Conservation (phyloP, 805 yeast species). For the Wickerhamiella kurtzmanii region DNA sequence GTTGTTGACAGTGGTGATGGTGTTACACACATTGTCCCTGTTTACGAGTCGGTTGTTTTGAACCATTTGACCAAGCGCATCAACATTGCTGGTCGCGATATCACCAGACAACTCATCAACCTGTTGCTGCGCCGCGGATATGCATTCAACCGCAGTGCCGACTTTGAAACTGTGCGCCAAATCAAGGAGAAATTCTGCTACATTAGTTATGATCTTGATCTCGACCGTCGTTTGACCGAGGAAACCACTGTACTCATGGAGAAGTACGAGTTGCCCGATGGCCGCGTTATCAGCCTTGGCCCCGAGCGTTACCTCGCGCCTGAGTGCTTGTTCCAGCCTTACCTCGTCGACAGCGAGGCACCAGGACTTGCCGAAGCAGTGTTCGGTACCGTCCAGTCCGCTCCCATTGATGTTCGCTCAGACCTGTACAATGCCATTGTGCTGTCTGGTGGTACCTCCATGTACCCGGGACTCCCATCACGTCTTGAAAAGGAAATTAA, state of each 20-base stretch:
- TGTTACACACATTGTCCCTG: conserved; percentile 97
- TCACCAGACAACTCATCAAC: conserved; percentile 88
- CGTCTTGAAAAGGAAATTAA: conserved; percentile 90
- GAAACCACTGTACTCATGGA: conserved; percentile 95
- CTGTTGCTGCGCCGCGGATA: conserved; percentile 88
- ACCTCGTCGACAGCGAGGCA: conserved; percentile 87
- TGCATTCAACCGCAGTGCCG: conserved; percentile 96
- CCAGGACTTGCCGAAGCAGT: conserved; percentile 91
- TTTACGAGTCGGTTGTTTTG: conserved; percentile 91
- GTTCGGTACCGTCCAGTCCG: conserved; percentile 85
- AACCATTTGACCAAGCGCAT: conserved; percentile 84
- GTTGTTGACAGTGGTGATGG: conserved; percentile 99
- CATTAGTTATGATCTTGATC: conserved; percentile 83
- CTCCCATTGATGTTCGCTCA: conserved; percentile 86
- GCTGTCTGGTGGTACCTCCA: conserved; percentile 91
- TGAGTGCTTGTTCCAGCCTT: conserved; percentile 93
- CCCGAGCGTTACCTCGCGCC: conserved; percentile 95
- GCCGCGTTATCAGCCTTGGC: conserved; percentile 84
- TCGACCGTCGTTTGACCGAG: conserved; percentile 73
- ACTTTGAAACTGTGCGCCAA: conserved; percentile 96
- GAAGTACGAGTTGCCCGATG: conserved; percentile 89
- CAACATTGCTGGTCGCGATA: conserved; percentile 97
- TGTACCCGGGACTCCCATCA: conserved; percentile 97
- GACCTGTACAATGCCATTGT: conserved; percentile 85
- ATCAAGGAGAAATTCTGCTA: conserved; percentile 93